These are phyloP conservation scores for Nicotiana noctiflora DNA, from an alignment of 257 asterid genomes.

Conservation along the genomic window DNA sequence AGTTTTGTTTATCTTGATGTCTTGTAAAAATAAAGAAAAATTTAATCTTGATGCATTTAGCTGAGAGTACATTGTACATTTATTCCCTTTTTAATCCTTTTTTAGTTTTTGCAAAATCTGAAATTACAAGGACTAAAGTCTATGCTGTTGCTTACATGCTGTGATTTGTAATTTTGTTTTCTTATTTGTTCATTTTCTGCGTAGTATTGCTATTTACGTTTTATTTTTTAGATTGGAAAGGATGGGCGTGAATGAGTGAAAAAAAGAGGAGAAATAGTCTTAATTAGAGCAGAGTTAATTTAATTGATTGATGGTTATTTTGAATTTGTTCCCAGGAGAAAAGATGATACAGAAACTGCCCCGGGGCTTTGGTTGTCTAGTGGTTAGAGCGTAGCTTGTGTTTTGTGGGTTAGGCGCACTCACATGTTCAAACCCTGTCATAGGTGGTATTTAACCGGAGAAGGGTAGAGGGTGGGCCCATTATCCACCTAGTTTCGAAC, in stretches of 20 bases:
- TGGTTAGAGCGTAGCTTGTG: not conserved
- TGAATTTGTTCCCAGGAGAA: not conserved
- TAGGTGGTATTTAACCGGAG: not conserved
- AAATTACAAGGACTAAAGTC: not conserved
- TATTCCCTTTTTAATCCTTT: too few species aligned
- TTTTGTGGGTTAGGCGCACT: not conserved
- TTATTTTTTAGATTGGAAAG: not conserved
- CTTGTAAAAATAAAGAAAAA: too few species aligned
- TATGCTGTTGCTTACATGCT: not conserved
- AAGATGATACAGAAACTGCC: not conserved
- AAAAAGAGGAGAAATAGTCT: not conserved
- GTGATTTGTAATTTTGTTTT: not conserved
- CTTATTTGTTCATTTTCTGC: not conserved
- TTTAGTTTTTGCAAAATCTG: too few species aligned
- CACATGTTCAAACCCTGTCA: not conserved
- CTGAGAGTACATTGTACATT: too few species aligned
- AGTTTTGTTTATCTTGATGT: too few species aligned
- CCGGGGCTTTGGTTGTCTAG: not conserved
- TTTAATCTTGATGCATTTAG: too few species aligned
- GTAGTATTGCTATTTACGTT: not conserved
- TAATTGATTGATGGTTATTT: not conserved
- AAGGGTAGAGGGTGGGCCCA: not conserved
- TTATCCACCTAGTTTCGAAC: not conserved
- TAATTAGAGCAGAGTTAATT: not conserved
- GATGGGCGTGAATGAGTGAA: not conserved